These are phyloP conservation scores for Casuarina cunninghamiana DNA, from an alignment of 306 rosid species.

Conservation along the genomic window DNA sequence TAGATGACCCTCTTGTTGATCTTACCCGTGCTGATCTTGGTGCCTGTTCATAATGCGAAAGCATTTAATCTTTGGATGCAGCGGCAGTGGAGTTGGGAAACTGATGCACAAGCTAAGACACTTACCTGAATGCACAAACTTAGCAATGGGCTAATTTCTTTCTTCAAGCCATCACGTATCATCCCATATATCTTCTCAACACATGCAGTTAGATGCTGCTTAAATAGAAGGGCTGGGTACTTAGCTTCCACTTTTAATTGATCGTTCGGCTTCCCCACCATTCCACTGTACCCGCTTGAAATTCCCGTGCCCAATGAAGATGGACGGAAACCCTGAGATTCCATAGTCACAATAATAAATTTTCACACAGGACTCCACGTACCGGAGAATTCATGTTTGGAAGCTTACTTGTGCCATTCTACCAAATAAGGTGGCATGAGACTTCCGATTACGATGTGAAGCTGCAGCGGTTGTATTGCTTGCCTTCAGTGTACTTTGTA, in stretches of 20 bases:
- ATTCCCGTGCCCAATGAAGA: constrained; percentile 70
- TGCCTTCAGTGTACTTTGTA: constrained; percentile 83
- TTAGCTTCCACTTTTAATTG: constrained; percentile 84
- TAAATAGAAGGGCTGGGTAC: constrained; percentile 79
- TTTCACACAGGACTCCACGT: constrained; percentile 4
- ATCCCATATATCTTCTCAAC: constrained; percentile 78
- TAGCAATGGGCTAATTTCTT: constrained; percentile 80
- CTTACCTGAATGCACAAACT: constrained; percentile 83
- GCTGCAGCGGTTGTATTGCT: constrained; percentile 54
- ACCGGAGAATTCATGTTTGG: constrained; percentile 21
- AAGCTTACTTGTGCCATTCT: constrained; percentile 81
- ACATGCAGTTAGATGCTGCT: constrained; percentile 79
- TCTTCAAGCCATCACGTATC: constrained; percentile 80
- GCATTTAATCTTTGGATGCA: constrained; percentile 2
- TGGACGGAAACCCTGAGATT: constrained; percentile 70
- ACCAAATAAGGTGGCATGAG: constrained; percentile 76
- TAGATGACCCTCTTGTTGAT: constrained; percentile 76
- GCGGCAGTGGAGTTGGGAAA: neutral
- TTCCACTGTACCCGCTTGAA: constrained; percentile 87
- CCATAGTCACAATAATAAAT: constrained; percentile 16
- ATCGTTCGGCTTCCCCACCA: constrained; percentile 65
- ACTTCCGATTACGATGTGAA: constrained; percentile 59
- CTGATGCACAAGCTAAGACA: constrained; percentile 10
- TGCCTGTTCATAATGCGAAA: constrained; percentile 54
- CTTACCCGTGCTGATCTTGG: constrained; percentile 67